phyloP scores from a whole-genome alignment of 805 yeast species.

The Wickerhamomyces pijperi region DNA sequence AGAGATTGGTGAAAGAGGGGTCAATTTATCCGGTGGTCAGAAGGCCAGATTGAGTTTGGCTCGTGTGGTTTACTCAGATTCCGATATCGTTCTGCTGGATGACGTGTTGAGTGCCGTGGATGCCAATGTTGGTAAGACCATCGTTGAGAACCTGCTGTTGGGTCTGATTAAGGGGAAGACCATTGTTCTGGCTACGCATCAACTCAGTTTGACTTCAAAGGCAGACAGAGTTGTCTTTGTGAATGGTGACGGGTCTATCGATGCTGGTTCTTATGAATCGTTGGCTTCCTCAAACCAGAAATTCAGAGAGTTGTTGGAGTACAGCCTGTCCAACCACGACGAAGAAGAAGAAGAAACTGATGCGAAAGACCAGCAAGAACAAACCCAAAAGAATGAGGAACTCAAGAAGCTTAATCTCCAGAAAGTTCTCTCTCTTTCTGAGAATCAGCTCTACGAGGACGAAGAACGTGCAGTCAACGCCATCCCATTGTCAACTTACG shows the following conservation, averaged over 20 bases:
- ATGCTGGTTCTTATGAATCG: constrained; percentile 48
- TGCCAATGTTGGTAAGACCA: constrained; percentile 66
- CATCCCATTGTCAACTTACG: constrained; percentile 23
- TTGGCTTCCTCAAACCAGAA: constrained; percentile 31
- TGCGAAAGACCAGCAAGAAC: constrained; percentile 1
- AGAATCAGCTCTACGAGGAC: constrained; percentile 9
- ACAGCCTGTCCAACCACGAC: constrained; percentile 7
- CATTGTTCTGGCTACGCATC: constrained; percentile 73
- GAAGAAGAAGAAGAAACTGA: too few species aligned
- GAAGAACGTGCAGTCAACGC: constrained; percentile 29
- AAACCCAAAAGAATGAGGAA: background rate
- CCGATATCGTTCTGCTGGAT: constrained; percentile 48
- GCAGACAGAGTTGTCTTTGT: constrained; percentile 64
- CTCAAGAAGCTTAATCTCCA: background rate
- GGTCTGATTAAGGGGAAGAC: constrained; percentile 48
- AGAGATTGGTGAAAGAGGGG: constrained; percentile 77
- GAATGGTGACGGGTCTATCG: constrained; percentile 48
- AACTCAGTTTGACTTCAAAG: constrained; percentile 49
- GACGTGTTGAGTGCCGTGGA: constrained; percentile 65
- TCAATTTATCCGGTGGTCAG: constrained; percentile 70
- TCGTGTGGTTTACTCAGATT: constrained; percentile 51
- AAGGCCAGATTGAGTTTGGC: constrained; percentile 55
- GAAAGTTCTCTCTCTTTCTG: constrained; percentile 10
- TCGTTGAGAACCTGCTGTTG: constrained; percentile 51
- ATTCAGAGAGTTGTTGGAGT: constrained; percentile 40